Conservation (phyloP, 148 eudicot genomes). For the Silene conica region DNA sequence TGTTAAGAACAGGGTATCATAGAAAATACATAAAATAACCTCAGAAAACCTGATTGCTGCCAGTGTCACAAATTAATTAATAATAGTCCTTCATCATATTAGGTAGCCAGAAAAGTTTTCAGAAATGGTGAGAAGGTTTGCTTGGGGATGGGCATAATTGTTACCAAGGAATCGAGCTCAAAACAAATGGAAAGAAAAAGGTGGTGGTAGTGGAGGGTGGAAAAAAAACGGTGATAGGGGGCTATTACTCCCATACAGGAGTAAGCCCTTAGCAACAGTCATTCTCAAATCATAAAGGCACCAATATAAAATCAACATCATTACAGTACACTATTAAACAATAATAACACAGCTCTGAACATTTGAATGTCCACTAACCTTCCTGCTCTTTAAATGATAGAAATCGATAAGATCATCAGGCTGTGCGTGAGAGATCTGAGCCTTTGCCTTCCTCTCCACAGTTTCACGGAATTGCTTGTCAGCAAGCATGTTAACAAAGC, state of each 20-base stretch:
- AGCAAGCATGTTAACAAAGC: constrained; percentile 87
- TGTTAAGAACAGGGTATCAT: not conserved
- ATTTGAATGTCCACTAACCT: constrained; percentile 38
- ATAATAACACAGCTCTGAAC: not conserved
- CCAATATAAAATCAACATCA: not conserved
- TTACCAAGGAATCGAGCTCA: not conserved
- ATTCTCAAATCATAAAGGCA: not conserved
- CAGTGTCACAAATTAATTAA: not conserved
- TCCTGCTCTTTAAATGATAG: constrained; percentile 92
- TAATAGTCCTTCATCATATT: not conserved
- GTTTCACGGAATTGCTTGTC: constrained; percentile 89
- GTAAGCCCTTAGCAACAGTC: not conserved
- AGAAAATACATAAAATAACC: not conserved
- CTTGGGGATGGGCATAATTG: not conserved
- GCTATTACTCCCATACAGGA: too few relatives aligned
- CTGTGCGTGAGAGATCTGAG: constrained; percentile 77
- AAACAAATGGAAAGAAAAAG: too few relatives aligned
- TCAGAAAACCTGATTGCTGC: not conserved
- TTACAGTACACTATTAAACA: not conserved
- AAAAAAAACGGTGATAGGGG: not conserved
- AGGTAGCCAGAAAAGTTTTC: not conserved
- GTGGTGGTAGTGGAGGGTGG: not conserved
- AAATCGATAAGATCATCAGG: constrained; percentile 97
- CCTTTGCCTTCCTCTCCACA: constrained; percentile 86
- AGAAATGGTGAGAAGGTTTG: too few relatives aligned